Conservation (phyloP, 2,329 filamentous ascomycete species). For the Coleophoma eucalyptorum region DNA sequence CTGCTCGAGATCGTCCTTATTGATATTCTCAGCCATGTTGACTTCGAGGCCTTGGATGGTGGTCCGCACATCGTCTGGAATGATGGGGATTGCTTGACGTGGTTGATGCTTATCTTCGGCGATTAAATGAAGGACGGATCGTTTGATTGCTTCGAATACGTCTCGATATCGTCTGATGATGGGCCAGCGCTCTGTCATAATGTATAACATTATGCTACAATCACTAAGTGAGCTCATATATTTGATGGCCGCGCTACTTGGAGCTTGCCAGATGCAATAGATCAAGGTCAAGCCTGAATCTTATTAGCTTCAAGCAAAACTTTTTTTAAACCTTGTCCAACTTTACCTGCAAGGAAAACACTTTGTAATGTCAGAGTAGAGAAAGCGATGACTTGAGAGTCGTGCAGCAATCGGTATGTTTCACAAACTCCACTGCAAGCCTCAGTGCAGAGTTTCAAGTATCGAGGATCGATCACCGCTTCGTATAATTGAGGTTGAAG, state of each 20-base stretch:
- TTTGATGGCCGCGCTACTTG: constrained; percentile 4
- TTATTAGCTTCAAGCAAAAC: not conserved
- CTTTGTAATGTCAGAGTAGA: constrained; percentile 6
- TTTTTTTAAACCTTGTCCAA: not conserved
- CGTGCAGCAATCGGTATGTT: constrained; percentile 6
- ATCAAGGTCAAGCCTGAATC: constrained; percentile 7
- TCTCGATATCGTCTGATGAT: constrained; percentile 7
- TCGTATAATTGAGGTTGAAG: constrained; percentile 9
- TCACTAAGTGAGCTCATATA: constrained; percentile 5
- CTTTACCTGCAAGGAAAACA: constrained; percentile 8
- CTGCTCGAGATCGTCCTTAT: constrained; percentile 8
- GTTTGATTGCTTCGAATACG: constrained; percentile 9
- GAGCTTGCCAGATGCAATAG: constrained; percentile 9
- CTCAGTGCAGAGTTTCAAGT: constrained; percentile 6
- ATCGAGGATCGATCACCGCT: constrained; percentile 1
- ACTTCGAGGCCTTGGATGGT: constrained; percentile 5
- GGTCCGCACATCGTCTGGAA: constrained; percentile 5
- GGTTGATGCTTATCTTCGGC: constrained; percentile 9
- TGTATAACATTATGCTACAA: constrained; percentile 10
- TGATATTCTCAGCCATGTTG: constrained; percentile 4
- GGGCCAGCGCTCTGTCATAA: constrained; percentile 10
- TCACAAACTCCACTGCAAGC: constrained; percentile 8
- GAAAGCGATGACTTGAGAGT: constrained; percentile 4
- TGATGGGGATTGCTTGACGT: constrained; percentile 4
- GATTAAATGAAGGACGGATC: constrained; percentile 8